Base-by-base conservation (phyloP, 805 yeast genomes). In the Candida tibetensis region DNA sequence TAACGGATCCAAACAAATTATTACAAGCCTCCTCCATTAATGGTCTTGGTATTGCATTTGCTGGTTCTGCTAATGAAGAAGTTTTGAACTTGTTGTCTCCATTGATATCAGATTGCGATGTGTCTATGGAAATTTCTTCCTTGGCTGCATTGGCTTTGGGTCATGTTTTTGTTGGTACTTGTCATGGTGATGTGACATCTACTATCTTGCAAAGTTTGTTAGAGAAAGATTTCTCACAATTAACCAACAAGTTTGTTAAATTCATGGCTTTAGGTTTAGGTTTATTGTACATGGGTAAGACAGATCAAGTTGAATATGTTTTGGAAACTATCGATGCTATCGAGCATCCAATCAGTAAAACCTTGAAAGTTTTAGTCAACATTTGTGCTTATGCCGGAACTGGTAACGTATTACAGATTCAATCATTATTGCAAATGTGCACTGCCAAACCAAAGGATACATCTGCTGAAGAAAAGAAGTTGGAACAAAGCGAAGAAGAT, bases 371-470 rank as follows among this genome's bases (percentile, higher is more conserved):
- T 12, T 72, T 93, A 55, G 89, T 95, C 23, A 88, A 84, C 45
- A 84, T 90, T 37, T 86, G 97, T 68, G 95, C 98, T 3, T 90
- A 85, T 66, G 95, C 96, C 8, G 99, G 98, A 46, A 88, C 98
- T 28, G 99, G 99, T 50, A 93, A 93, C 59, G 99, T 93, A 22
- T 75, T 93, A 45, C 93, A 90, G 68, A 85, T 93, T 45, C 99
- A 93, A 69, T 81, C 87, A 27, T 72, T 93, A 55, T 76, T 91
- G 53, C 95, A 88, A 53, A 88, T 89, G 76, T 79, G 93, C 57
- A 84, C 95, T 5, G 80, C 81, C n/a, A 79, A 78, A 49, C 78
- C 81, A 30, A 66, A 66, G 39, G 85, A 78, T 33, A 69, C 69
- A 14, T 70, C 69, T 9, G 80, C 74, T 0, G 80, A 74, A 14